A percentile compares a stretch with the other conserved stretches of the same genome.
Conservation (phyloP, 2,329 filamentous ascomycete genomes). For the Esteya vermicola region DNA sequence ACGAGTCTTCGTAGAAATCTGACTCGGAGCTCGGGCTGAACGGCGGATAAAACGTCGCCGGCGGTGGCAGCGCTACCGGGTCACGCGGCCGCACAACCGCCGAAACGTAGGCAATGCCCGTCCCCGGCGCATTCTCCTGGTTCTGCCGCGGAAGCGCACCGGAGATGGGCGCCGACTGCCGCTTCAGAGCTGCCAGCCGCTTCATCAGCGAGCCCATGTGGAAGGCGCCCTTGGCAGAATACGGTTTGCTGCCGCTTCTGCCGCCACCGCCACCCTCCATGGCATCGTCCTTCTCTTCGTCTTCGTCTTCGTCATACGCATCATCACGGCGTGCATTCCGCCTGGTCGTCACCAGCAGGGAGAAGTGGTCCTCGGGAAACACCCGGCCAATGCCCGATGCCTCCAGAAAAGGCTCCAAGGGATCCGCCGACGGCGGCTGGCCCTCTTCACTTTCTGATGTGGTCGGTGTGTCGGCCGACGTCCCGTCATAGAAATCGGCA, state of each 20-base stretch:
- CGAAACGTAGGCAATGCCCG: slow-evolving; percentile 32
- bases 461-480: no score
- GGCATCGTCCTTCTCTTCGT: slow-evolving; percentile 1
- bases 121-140: background rate
- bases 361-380: slow-evolving; percentile 49
- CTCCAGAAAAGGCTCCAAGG: slow-evolving; percentile 38
- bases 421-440: slow-evolving; percentile 5
- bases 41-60: slow-evolving; percentile 34
- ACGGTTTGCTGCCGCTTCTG: no score
- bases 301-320: background rate
- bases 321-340: slow-evolving; percentile 12
- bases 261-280: background rate
- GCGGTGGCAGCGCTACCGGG: slow-evolving; percentile 35
- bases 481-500: slow-evolving; percentile 6
- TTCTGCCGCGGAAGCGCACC: slow-evolving; percentile 2
- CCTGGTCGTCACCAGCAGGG: slow-evolving; percentile 37
- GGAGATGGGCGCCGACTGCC: slow-evolving; percentile 5
- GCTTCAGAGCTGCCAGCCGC: slow-evolving; percentile 20
- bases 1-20: slow-evolving; percentile 11
- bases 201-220: slow-evolving; percentile 25
- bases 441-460: slow-evolving; percentile 1
- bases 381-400: slow-evolving; percentile 46
- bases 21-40: slow-evolving; percentile 25
- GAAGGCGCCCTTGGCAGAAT: slow-evolving; percentile 4
- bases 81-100: slow-evolving; percentile 26